Evolutionary conservation across 805 yeast genomes (phyloP).

Genomic region (Pichia nakasei): DNA sequence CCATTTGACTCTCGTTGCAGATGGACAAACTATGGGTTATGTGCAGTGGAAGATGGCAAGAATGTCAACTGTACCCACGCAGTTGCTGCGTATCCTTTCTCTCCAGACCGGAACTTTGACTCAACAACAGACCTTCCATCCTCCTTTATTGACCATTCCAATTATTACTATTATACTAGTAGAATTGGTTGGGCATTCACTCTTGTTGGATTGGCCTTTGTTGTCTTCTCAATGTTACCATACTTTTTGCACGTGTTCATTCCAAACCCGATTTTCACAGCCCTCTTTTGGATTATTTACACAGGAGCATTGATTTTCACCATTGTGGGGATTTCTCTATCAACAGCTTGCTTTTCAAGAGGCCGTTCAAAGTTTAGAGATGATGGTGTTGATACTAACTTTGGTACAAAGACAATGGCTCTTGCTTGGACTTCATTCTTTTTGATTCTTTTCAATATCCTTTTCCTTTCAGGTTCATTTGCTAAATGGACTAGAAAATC

Average conservation of each 20-base stretch:
- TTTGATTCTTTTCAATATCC: slow-evolving; percentile 10
- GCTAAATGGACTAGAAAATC: neutral
- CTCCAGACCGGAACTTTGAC: slow-evolving; percentile 70
- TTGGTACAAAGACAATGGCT: slow-evolving; percentile 47
- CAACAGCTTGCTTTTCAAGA: slow-evolving; percentile 47
- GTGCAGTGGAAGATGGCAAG: slow-evolving; percentile 33
- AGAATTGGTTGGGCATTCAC: slow-evolving; percentile 62
- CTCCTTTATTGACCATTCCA: slow-evolving; percentile 38
- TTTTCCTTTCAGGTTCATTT: slow-evolving; percentile 2
- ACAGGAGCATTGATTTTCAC: slow-evolving; percentile 35
- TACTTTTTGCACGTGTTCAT: slow-evolving; percentile 11
- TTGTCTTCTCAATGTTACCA: slow-evolving; percentile 39
- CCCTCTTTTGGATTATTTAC: slow-evolving; percentile 7
- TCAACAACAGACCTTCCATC: slow-evolving; percentile 40
- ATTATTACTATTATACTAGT: slow-evolving; percentile 54
- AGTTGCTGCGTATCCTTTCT: slow-evolving; percentile 74
- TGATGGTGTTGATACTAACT: slow-evolving; percentile 31
- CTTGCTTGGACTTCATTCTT: slow-evolving; percentile 52
- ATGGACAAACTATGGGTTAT: slow-evolving; percentile 77
- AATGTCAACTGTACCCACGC: slow-evolving; percentile 43
- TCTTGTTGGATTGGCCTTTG: slow-evolving; percentile 47
- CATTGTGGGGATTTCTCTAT: slow-evolving; percentile 36
- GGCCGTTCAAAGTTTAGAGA: slow-evolving; percentile 41
- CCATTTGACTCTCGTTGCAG: slow-evolving; percentile 39
- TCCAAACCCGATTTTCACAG: neutral